Percentiles rank a stretch among this genome's conserved stretches.
These are phyloP conservation scores for Cenchrus purpureus DNA, from an alignment of 176 grass and related monocot genomes.

Conservation along the genomic window DNA sequence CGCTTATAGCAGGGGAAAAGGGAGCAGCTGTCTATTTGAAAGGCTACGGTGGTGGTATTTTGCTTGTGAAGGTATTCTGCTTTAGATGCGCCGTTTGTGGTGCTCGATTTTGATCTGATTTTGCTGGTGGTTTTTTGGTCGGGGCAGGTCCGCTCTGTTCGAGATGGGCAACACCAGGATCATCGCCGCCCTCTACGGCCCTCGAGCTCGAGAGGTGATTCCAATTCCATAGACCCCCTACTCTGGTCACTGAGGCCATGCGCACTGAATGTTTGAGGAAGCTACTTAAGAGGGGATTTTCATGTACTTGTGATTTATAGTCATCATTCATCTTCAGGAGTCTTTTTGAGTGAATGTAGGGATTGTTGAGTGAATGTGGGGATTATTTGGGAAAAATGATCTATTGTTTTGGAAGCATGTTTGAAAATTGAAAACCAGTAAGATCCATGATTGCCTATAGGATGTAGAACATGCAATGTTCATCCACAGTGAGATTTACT, in stretches of 20 bases:
- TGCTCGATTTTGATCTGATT: conserved; percentile 1
- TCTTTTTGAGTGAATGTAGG: not conserved
- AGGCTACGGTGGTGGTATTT: not conserved
- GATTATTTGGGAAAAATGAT: not conserved
- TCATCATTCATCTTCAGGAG: not conserved
- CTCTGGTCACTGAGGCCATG: not conserved
- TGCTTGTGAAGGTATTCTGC: not conserved
- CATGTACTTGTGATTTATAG: not conserved
- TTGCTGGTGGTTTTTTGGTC: conserved; percentile 1
- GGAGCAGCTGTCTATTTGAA: not conserved
- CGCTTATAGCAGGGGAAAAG: too few species aligned
- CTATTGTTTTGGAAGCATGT: not conserved
- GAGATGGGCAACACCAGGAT: conserved; percentile 98
- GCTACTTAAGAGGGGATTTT: not conserved
- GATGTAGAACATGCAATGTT: not conserved
- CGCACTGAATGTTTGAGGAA: conserved; percentile 21
- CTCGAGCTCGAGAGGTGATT: conserved; percentile 77
- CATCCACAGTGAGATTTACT: not conserved
- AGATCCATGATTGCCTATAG: not conserved
- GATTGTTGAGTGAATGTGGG: not conserved
- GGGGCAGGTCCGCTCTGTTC: conserved; percentile 77
- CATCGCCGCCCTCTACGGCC: conserved; percentile 85
- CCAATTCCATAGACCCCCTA: not conserved
- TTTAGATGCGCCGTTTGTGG: not conserved
- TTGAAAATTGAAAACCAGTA: not conserved